These are phyloP conservation scores for Globisporangium megalacanthum DNA, from an alignment of 352 stramenopile genomes.

Conservation along the genomic window DNA sequence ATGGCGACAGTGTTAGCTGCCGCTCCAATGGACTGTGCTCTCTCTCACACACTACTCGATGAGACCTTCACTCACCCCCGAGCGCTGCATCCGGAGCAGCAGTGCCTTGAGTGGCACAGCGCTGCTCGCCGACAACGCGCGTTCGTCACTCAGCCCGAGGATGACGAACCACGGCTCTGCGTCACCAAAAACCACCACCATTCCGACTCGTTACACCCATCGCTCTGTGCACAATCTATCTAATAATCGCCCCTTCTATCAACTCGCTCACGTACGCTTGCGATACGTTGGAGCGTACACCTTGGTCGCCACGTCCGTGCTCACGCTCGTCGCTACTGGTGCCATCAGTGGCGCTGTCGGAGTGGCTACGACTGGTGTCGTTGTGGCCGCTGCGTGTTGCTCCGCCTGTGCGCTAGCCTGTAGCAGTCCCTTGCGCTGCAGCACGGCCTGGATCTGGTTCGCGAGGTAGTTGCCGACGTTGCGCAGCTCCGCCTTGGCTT, in stretches of 20 bases:
- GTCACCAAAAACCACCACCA: neutral
- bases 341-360: neutral
- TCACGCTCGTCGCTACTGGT: neutral
- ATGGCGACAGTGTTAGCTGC: too few species aligned
- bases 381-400: neutral
- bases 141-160: slow-evolving; percentile 32
- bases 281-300: slow-evolving; percentile 46
- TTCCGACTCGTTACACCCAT: too few species aligned
- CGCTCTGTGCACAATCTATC: too few species aligned
- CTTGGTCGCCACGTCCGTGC: slow-evolving; percentile 8
- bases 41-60: too few species aligned
- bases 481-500: slow-evolving; percentile 55
- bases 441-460: slow-evolving; percentile 77
- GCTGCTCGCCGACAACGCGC: slow-evolving; percentile 25
- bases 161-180: slow-evolving; percentile 80
- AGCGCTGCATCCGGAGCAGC: slow-evolving; percentile 40
- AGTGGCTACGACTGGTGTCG: neutral
- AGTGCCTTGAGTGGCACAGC: slow-evolving; percentile 36
- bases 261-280: slow-evolving; percentile 41
- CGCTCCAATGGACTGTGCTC: too few species aligned
- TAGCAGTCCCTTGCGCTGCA: slow-evolving; percentile 32
- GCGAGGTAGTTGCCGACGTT: slow-evolving; percentile 84
- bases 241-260: too few species aligned
- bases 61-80: slow-evolving; percentile 30
- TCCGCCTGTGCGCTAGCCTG: neutral